Conservation (phyloP, 2,329 filamentous ascomycete species). For the Epichloe festucae region DNA sequence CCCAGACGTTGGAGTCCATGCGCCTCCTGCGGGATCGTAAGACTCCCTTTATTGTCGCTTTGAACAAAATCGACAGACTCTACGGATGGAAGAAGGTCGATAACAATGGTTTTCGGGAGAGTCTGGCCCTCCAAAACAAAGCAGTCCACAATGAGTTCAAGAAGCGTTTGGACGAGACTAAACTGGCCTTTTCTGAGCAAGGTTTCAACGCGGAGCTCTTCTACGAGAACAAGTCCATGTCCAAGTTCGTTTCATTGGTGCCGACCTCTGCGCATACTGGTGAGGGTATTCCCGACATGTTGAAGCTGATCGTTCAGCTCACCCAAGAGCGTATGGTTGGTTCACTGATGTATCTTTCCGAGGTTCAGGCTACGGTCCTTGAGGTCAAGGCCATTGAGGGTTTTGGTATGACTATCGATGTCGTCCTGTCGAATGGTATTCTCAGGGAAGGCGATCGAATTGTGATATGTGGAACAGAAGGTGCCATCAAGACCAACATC, state of each 20-base stretch:
- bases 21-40: constrained; percentile 80
- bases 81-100: constrained; percentile 98
- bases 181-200: constrained; percentile 88
- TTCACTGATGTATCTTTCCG: constrained; percentile 94
- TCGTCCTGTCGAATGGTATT: constrained; percentile 91
- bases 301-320: constrained; percentile 84
- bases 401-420: constrained; percentile 96
- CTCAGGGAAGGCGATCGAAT: constrained; percentile 88
- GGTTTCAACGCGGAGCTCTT: constrained; percentile 96
- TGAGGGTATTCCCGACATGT: constrained; percentile 96
- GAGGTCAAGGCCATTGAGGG: constrained; percentile 99
- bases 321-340: constrained; percentile 97
- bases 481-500: constrained; percentile 89
- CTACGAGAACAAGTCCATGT: constrained; percentile 97
- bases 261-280: constrained; percentile 97
- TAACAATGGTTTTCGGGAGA: constrained; percentile 96
- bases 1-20: constrained; percentile 96
- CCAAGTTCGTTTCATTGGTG: constrained; percentile 85
- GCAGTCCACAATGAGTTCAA: constrained; percentile 89
- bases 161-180: constrained; percentile 80
- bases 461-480: constrained; percentile 92
- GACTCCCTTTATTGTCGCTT: constrained; percentile 94
- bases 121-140: constrained; percentile 78
- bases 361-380: constrained; percentile 93
- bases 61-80: constrained; percentile 99